Evolutionary conservation across 495 filamentous ascomycete genomes (phyloP), one percentile per base, ranked within the genome.

Genomic region (Hyaloscypha variabilis): DNA sequence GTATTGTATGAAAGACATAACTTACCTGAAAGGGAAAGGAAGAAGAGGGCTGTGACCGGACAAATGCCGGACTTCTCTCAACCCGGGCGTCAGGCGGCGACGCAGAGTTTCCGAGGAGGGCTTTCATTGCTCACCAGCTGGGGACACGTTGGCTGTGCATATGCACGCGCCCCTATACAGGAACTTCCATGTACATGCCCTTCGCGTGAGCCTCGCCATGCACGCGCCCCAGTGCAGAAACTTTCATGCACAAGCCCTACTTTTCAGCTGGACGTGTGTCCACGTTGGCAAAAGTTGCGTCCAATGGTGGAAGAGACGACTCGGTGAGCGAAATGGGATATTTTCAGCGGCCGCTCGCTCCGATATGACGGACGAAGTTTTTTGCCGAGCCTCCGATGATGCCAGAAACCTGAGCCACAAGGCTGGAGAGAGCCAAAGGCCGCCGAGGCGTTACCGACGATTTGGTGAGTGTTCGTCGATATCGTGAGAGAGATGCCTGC

Each of bases 111-210:
- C 49, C 24, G 1, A 52, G 49, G 49, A 52, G 3, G 19, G 49
- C 49, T 52, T 19, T 52, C 49, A 52, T 52, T 52, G 49, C 49
- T 52, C 49, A 19, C 49, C 49, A 8, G 10, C 3, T 5, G n/a
- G 1, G 8, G 49, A 52, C 24, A 52, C 49, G 1, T 21, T 21
- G 49, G 49, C 24, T 6, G 49, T 52, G 49, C n/a, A 52, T 19
- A 52, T 52, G 49, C 49, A 52, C 49, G 2, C 49, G 49, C 49
- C 49, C 49, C 49, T 52, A 52, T 52, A 52, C 49, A 52, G 11
- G 49, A 52, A 5, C 2, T 52, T 3, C n/a, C 1, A 52, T 52
- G 49, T 19, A 1, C 17, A 17, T 25, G 49, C 49, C 49, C 49
- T 25, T 52, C 49, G 24, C 39, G 24, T 52, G 49, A 52, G 49